Percentiles rank a stretch among this genome's conserved stretches.
phyloP scores from a whole-genome alignment of 306 rosid species.

The Arachis stenosperma region DNA sequence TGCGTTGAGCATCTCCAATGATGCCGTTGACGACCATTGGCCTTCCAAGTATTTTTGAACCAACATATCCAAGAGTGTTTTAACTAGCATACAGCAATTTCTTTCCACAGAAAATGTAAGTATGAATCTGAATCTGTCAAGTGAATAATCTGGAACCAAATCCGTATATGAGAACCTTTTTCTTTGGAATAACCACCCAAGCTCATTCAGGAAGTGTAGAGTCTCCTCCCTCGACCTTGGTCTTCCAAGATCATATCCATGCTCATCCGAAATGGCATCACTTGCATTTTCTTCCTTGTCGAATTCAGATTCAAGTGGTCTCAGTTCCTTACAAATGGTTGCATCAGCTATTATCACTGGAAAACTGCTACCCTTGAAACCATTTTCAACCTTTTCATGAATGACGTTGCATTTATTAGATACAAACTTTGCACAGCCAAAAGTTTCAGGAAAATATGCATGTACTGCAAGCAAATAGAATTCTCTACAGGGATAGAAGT shows the following conservation, averaged over 20 bases:
- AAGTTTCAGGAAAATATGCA: conserved; percentile 17
- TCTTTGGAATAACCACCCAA: conserved; percentile 93
- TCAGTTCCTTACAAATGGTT: conserved; percentile 77
- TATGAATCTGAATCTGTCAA: conserved; percentile 74
- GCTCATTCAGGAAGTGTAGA: conserved; percentile 81
- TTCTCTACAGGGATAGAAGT: conserved; percentile 1
- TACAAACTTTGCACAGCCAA: not conserved
- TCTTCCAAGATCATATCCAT: conserved; percentile 47
- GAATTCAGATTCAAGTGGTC: conserved; percentile 71
- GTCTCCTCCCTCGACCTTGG: conserved; percentile 74
- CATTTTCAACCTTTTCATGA: conserved; percentile 83
- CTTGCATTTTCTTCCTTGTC: conserved; percentile 45
- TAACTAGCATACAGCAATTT: conserved; percentile 67
- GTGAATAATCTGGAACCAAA: conserved; percentile 55
- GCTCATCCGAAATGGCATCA: conserved; percentile 61
- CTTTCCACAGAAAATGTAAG: conserved; percentile 80
- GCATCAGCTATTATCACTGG: conserved; percentile 86
- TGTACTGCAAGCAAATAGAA: not conserved
- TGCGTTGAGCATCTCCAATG: conserved; percentile 68
- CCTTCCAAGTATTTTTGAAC: conserved; percentile 57
- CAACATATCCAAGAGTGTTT: conserved; percentile 73
- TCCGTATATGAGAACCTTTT: conserved; percentile 48
- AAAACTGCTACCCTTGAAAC: conserved; percentile 79
- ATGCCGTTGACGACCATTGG: conserved; percentile 54
- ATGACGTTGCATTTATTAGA: conserved; percentile 7